Percentiles rank a stretch among this genome's conserved stretches.
phyloP scores from a whole-genome alignment of 2,329 filamentous ascomycete species.

The Leptographium lundbergii region DNA sequence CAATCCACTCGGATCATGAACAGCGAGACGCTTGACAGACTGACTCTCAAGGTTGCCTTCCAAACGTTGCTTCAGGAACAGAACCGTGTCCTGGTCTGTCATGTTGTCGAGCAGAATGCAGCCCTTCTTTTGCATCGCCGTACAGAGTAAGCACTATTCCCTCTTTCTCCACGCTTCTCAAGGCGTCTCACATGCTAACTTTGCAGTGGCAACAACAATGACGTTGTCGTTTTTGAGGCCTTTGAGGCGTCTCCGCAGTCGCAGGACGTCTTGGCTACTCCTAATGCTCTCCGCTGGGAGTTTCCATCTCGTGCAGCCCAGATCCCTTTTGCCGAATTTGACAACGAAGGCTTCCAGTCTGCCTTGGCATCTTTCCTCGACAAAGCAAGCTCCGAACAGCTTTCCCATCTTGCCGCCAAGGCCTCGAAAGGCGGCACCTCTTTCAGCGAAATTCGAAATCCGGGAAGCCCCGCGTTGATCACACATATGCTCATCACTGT shows the following conservation, averaged over 20 bases:
- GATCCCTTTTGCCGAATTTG: conserved; percentile 24
- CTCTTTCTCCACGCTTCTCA: too few species aligned
- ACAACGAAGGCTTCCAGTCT: conserved; percentile 27
- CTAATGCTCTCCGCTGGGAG: conserved; percentile 40
- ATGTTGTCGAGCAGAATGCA: conserved; percentile 18
- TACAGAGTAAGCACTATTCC: conserved; percentile 12
- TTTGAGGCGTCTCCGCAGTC: conserved; percentile 47
- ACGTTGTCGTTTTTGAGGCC: conserved; percentile 33
- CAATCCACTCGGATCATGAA: neutral
- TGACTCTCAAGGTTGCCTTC: neutral
- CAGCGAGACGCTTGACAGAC: neutral
- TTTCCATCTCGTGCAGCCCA: conserved; percentile 44
- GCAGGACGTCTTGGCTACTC: conserved; percentile 35
- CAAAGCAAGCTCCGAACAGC: conserved; percentile 36
- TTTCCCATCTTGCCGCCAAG: conserved; percentile 28
- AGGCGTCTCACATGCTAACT: neutral
- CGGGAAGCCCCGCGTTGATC: conserved; percentile 42
- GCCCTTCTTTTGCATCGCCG: conserved; percentile 18
- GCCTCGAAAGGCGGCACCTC: conserved; percentile 36
- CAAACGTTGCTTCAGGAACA: neutral
- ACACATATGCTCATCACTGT: conserved; percentile 47
- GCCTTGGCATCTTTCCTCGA: conserved; percentile 40
- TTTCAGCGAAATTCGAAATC: conserved; percentile 44
- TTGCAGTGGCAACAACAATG: neutral
- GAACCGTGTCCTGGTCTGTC: neutral